Evolutionary conservation across 1,284 basidiomycete species (phyloP).

Genomic region (Puccinia hordei): DNA sequence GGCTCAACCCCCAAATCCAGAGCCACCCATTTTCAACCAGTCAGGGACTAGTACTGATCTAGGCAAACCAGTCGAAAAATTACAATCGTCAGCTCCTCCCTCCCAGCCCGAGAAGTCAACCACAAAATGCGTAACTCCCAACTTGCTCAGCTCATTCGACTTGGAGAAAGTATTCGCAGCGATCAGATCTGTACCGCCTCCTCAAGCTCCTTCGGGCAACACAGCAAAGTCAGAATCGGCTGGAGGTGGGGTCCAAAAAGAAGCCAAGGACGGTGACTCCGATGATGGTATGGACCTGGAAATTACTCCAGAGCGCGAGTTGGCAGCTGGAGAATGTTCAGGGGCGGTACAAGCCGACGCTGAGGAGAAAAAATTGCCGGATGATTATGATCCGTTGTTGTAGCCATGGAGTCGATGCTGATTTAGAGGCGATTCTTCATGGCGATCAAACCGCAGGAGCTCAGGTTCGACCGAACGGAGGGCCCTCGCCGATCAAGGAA

Average conservation of each 20-base stretch:
- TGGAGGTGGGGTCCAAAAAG: neutral
- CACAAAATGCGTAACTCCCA: constrained; percentile 12
- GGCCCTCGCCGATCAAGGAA: constrained; percentile 10
- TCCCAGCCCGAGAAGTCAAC: neutral
- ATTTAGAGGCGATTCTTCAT: constrained; percentile 49
- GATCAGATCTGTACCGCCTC: constrained; percentile 35
- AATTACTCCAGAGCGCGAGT: constrained; percentile 39
- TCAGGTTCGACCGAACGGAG: neutral
- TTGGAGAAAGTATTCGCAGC: constrained; percentile 44
- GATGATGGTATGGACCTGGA: constrained; percentile 49
- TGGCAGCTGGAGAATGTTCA: neutral
- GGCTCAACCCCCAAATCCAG: neutral
- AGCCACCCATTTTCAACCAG: neutral
- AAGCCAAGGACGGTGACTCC: constrained; percentile 22
- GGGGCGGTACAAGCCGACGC: neutral
- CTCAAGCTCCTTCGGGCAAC: constrained; percentile 12
- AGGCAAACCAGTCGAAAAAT: neutral
- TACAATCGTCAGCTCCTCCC: neutral
- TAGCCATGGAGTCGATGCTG: constrained; percentile 47
- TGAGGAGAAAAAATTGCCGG: constrained; percentile 20
- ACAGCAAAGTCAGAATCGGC: constrained; percentile 3
- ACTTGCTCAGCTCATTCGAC: constrained; percentile 35
- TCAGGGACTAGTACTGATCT: neutral
- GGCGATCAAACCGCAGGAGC: constrained; percentile 34
- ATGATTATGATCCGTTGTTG: constrained; percentile 50